Percentiles rank a stretch among this genome's conserved stretches.
These are phyloP conservation scores for Aurantiochytrium sp. DNA, from an alignment of 108 stramenopile species.

Conservation along the genomic window DNA sequence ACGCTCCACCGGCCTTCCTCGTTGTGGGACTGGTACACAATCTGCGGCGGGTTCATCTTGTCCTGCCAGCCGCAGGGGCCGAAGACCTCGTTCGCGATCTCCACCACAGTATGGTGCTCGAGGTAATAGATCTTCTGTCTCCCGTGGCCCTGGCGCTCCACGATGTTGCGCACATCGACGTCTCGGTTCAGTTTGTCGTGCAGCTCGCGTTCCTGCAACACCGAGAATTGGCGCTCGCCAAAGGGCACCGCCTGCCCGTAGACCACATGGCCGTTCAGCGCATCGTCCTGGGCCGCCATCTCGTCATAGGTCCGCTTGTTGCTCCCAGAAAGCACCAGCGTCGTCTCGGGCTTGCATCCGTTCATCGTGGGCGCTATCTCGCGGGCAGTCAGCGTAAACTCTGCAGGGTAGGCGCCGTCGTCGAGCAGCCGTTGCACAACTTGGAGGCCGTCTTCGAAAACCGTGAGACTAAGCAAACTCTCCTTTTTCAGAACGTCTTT, in stretches of 20 bases:
- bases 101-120: neutral
- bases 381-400: too few species aligned
- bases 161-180: neutral
- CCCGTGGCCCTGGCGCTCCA: neutral
- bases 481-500: too few species aligned
- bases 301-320: neutral
- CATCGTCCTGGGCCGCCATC: neutral
- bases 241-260: neutral
- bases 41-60: neutral
- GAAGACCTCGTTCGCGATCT: slow-evolving; percentile 5
- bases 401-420: too few species aligned
- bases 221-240: neutral
- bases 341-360: neutral
- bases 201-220: neutral
- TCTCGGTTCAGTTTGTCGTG: neutral
- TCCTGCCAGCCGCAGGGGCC: slow-evolving; percentile 2
- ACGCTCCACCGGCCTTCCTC: slow-evolving; percentile 23
- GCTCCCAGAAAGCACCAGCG: neutral
- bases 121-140: neutral
- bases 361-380: too few species aligned
- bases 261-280: neutral
- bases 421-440: too few species aligned
- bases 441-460: too few species aligned
- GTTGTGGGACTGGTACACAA: neutral
- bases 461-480: too few species aligned